Evolutionary conservation across 1,284 basidiomycete genomes (phyloP).

Genomic region (Violaceomyces palustris): DNA sequence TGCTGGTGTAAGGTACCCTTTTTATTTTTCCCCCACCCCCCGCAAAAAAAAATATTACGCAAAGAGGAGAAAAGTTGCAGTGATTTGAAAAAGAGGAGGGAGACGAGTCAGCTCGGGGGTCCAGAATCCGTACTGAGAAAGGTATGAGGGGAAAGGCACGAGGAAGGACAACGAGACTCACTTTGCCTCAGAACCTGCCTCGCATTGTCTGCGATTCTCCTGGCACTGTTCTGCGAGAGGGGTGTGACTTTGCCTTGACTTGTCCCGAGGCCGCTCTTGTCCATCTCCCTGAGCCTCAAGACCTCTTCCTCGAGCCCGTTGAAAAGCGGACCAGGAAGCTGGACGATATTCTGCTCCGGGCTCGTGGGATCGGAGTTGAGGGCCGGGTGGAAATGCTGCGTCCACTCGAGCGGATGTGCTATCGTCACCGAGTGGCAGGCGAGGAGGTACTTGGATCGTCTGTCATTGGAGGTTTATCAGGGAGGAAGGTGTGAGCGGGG

Average conservation of each 20-base stretch:
- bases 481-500: too few species aligned
- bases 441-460: constrained; percentile 25
- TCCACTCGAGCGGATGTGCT: constrained; percentile 35
- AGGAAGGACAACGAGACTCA: background rate
- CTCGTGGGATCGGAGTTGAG: constrained; percentile 12
- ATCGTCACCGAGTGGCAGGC: constrained; percentile 24
- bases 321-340: constrained; percentile 23
- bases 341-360: constrained; percentile 20
- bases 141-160: background rate
- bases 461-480: too few species aligned
- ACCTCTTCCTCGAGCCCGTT: constrained; percentile 15
- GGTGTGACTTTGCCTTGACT: constrained; percentile 20
- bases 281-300: constrained; percentile 1
- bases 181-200: constrained; percentile 13
- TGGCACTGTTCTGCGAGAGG: constrained; percentile 15
- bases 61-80: too few species aligned
- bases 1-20: constrained; percentile 28
- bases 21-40: background rate
- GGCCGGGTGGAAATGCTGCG: constrained; percentile 43
- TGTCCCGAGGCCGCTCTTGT: constrained; percentile 10
- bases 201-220: constrained; percentile 30
- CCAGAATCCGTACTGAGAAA: background rate
- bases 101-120: too few species aligned
- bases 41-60: too few species aligned
- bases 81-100: too few species aligned